These are phyloP conservation scores for Akanthomyces lecanii DNA, from an alignment of 2,329 filamentous ascomycete species.

Conservation along the genomic window DNA sequence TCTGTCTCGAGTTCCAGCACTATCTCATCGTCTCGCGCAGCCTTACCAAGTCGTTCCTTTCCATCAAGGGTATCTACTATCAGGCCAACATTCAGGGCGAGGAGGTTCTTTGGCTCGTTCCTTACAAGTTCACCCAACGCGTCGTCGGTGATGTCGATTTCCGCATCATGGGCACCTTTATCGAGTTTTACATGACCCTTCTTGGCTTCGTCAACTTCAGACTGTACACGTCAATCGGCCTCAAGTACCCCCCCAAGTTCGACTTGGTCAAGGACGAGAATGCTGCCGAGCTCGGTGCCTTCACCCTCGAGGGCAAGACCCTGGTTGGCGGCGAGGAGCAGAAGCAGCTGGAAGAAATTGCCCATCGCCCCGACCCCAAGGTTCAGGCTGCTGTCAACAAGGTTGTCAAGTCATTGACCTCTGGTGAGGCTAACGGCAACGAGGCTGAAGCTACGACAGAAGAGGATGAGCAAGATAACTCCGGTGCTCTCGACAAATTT, in stretches of 20 bases:
- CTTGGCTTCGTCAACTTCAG: slow-evolving; percentile 95
- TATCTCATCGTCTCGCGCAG: slow-evolving; percentile 91
- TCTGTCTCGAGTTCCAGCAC: slow-evolving; percentile 95
- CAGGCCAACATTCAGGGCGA: slow-evolving; percentile 96
- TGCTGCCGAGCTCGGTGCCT: slow-evolving; percentile 84
- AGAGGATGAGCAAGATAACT: slow-evolving; percentile 37
- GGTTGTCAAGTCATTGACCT: slow-evolving; percentile 63
- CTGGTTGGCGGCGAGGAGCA: slow-evolving; percentile 50
- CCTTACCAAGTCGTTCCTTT: slow-evolving; percentile 91
- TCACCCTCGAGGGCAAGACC: slow-evolving; percentile 76
- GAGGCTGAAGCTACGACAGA: slow-evolving; percentile 27
- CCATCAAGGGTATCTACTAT: slow-evolving; percentile 99
- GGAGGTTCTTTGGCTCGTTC: slow-evolving; percentile 94
- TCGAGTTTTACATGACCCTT: slow-evolving; percentile 97
- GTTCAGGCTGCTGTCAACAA: slow-evolving; percentile 65
- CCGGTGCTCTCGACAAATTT: slow-evolving; percentile 81
- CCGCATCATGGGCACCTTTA: slow-evolving; percentile 97
- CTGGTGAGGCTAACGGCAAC: slow-evolving; percentile 38
- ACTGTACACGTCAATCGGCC: slow-evolving; percentile 82
- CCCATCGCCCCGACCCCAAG: slow-evolving; percentile 55
- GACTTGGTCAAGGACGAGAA: slow-evolving; percentile 81
- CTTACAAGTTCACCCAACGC: slow-evolving; percentile 95
- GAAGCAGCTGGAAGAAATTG: slow-evolving; percentile 44
- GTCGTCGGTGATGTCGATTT: slow-evolving; percentile 95
- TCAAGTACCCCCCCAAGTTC: slow-evolving; percentile 96